These are phyloP conservation scores for Moesziomyces aphidis DNA, from an alignment of 1,284 basidiomycete species.

Conservation along the genomic window DNA sequence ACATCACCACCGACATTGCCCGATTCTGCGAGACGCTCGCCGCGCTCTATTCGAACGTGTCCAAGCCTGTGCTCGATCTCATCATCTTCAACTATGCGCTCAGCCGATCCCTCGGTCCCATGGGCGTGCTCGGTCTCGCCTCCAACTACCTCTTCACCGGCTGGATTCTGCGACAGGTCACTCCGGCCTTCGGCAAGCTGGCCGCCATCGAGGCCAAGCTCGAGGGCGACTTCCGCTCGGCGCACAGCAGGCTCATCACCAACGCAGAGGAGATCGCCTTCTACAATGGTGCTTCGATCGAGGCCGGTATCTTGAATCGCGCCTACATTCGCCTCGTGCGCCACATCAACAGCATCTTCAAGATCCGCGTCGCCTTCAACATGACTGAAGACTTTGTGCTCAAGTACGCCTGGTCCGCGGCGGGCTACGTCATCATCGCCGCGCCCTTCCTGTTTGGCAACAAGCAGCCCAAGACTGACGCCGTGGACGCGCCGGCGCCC, in stretches of 20 bases:
- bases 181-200: conserved; percentile 92
- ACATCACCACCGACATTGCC: conserved; percentile 92
- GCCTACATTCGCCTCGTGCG: conserved; percentile 85
- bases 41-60: conserved; percentile 77
- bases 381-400: conserved; percentile 67
- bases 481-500: conserved; percentile 71
- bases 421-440: conserved; percentile 67
- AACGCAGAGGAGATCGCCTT: conserved; percentile 97
- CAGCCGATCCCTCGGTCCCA: conserved; percentile 81
- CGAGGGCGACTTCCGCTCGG: conserved; percentile 88
- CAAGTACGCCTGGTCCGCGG: conserved; percentile 67
- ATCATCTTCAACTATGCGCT: conserved; percentile 94
- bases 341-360: conserved; percentile 92
- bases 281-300: conserved; percentile 88
- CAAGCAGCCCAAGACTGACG: conserved; percentile 34
- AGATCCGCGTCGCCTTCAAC: conserved; percentile 72
- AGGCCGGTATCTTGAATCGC: conserved; percentile 82
- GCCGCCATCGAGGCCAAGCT: conserved; percentile 86
- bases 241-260: conserved; percentile 86
- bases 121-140: conserved; percentile 81
- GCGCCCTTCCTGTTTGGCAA: conserved; percentile 61
- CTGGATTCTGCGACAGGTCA: conserved; percentile 81
- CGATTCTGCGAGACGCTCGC: conserved; percentile 89
- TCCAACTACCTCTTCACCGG: conserved; percentile 88
- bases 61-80: conserved; percentile 89